Evolutionary conservation across 1,284 basidiomycete genomes (phyloP).

Genomic region (Somion occarium): DNA sequence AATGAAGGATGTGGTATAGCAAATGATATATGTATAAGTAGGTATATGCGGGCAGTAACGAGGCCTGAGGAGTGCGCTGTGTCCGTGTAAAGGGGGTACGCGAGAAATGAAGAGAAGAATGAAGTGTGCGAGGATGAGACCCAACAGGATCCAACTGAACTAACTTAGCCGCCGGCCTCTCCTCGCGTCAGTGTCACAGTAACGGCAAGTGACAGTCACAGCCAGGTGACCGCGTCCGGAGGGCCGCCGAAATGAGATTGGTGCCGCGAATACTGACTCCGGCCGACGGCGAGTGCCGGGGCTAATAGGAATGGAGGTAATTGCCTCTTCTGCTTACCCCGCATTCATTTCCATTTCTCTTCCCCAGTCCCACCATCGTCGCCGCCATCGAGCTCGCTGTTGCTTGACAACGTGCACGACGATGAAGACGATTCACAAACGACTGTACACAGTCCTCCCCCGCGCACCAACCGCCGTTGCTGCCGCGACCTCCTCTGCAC

Average conservation of each 20-base stretch:
- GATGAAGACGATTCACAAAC: conserved; percentile 54
- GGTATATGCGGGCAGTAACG: conserved; percentile 1
- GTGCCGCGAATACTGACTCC: neutral
- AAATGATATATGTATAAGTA: neutral
- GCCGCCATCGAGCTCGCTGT: conserved; percentile 3
- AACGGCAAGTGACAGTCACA: neutral
- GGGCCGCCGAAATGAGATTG: neutral
- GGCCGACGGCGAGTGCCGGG: neutral
- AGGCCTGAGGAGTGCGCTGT: conserved; percentile 1
- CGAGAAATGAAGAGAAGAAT: neutral
- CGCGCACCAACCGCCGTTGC: conserved; percentile 20
- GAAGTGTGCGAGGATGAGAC: neutral
- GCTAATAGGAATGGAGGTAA: neutral
- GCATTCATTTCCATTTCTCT: conserved; percentile 1
- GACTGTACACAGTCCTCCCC: conserved; percentile 46
- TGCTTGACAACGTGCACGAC: conserved; percentile 11
- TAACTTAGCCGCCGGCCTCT: neutral
- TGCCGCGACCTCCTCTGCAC: conserved; percentile 22
- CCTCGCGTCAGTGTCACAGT: neutral
- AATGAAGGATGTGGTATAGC: neutral
- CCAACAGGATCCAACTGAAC: neutral
- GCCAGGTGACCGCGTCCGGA: no score
- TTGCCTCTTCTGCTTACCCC: neutral
- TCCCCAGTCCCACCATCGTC: conserved; percentile 6
- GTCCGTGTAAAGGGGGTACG: neutral